A percentile compares a stretch with the other conserved stretches of the same genome.
Conservation (phyloP, 495 filamentous ascomycete species). For the Aspergillus leporis region DNA sequence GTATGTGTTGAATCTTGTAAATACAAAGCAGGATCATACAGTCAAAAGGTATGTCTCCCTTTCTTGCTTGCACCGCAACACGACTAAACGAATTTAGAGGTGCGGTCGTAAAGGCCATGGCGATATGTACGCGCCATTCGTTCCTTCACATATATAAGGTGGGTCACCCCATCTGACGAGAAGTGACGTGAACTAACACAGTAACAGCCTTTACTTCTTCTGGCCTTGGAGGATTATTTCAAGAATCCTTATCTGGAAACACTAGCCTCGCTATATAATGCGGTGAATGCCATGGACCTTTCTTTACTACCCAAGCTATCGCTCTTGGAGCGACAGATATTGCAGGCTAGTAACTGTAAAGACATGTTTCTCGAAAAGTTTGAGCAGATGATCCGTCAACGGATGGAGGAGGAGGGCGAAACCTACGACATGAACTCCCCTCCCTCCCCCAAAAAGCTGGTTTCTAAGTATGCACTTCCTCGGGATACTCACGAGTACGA, state of each 20-base stretch:
- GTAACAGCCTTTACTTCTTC: conserved; percentile 76
- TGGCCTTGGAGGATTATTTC: conserved; percentile 98
- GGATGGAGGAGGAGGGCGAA: conserved; percentile 49
- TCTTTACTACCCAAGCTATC: conserved; percentile 88
- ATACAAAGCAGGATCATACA: conserved; percentile 92
- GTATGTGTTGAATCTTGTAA: conserved; percentile 96
- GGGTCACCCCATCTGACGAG: conserved; percentile 14
- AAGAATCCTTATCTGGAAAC: conserved; percentile 88
- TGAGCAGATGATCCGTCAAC: conserved; percentile 83
- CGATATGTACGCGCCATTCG: conserved; percentile 98
- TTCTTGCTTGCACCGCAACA: background rate
- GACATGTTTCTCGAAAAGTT: conserved; percentile 99
- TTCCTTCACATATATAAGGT: conserved; percentile 99
- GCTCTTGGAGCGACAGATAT: conserved; percentile 77
- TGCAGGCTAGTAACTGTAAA: conserved; percentile 89
- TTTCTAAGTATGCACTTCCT: conserved; percentile 62
- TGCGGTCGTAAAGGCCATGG: conserved; percentile 97
- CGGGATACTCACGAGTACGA: conserved; percentile 98
- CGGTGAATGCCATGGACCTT: conserved; percentile 95
- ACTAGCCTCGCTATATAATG: conserved; percentile 83
- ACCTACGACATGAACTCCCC: conserved; percentile 29
- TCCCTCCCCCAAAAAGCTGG: conserved; percentile 51
- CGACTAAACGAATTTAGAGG: conserved; percentile 57
- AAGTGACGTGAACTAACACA: conserved; percentile 21
- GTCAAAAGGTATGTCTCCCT: conserved; percentile 65